Conservation (phyloP, 1,284 basidiomycete species). For the Kalmanozyma brasiliensis region DNA sequence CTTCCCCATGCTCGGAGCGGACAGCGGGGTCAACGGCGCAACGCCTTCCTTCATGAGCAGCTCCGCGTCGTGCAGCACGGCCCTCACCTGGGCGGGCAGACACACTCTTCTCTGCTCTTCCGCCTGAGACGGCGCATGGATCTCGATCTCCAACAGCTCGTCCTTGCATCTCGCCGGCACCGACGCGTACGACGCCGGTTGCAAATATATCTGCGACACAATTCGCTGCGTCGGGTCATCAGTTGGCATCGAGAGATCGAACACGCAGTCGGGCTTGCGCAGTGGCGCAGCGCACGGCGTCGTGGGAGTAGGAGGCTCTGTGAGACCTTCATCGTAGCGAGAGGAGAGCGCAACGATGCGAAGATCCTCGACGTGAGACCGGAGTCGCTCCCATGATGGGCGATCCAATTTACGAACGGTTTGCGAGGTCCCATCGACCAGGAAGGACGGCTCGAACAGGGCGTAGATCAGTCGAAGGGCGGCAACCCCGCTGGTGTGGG, state of each 20-base stretch:
- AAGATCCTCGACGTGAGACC: constrained; percentile 45
- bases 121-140: constrained; percentile 11
- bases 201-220: constrained; percentile 23
- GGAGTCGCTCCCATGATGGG: constrained; percentile 37
- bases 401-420: constrained; percentile 35
- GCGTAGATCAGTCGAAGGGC: constrained; percentile 25
- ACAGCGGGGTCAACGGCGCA: constrained; percentile 2
- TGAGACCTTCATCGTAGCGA: constrained; percentile 1
- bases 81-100: constrained; percentile 23
- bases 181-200: constrained; percentile 23
- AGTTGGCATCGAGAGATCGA: constrained; percentile 25
- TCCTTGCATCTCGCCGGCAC: constrained; percentile 22
- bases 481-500: too few relatives aligned
- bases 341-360: constrained; percentile 40
- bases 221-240: constrained; percentile 1
- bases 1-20: background rate
- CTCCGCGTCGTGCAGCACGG: constrained; percentile 29
- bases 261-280: constrained; percentile 28
- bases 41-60: background rate
- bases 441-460: constrained; percentile 52
- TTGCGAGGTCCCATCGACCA: constrained; percentile 18
- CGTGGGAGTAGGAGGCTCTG: background rate
- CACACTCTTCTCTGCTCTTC: constrained; percentile 9
- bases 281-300: background rate
- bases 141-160: constrained; percentile 36